Conservation (phyloP, 495 filamentous ascomycete species). For the Halenospora varia region DNA sequence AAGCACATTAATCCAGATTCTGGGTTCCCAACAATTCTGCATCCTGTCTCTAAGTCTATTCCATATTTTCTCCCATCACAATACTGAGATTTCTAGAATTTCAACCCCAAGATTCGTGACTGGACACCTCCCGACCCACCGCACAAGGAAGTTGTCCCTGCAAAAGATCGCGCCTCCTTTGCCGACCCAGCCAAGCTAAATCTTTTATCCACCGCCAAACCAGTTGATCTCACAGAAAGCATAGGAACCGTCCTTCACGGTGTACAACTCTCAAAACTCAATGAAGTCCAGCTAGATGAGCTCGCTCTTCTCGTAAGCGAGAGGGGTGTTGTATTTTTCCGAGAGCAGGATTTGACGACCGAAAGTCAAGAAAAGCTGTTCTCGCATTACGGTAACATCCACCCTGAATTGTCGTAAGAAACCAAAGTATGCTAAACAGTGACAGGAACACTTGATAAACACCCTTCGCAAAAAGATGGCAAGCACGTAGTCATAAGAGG, state of each 20-base stretch:
- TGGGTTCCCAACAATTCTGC: constrained; percentile 14
- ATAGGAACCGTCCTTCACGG: constrained; percentile 25
- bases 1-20: constrained; percentile 23
- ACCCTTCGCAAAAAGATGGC: too few relatives aligned
- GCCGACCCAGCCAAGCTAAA: constrained; percentile 49
- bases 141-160: constrained; percentile 36
- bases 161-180: constrained; percentile 44
- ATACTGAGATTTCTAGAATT: too few relatives aligned
- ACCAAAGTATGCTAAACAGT: too few relatives aligned
- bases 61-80: too few relatives aligned
- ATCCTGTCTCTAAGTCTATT: too few relatives aligned
- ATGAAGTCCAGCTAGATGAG: constrained; percentile 66
- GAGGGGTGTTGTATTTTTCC: constrained; percentile 71
- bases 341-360: constrained; percentile 19
- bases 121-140: constrained; percentile 42
- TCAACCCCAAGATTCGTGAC: constrained; percentile 36
- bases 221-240: constrained; percentile 46
- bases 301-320: constrained; percentile 65
- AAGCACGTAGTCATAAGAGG: constrained; percentile 36
- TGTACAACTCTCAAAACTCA: not conserved
- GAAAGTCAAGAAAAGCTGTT: constrained; percentile 1
- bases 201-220: constrained; percentile 41
- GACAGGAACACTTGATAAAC: too few relatives aligned
- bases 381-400: too few relatives aligned
- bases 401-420: too few relatives aligned